Evolutionary conservation across 768 basidiomycete genomes (phyloP).

Genomic region (Lanmaoa pseudosensibilis): DNA sequence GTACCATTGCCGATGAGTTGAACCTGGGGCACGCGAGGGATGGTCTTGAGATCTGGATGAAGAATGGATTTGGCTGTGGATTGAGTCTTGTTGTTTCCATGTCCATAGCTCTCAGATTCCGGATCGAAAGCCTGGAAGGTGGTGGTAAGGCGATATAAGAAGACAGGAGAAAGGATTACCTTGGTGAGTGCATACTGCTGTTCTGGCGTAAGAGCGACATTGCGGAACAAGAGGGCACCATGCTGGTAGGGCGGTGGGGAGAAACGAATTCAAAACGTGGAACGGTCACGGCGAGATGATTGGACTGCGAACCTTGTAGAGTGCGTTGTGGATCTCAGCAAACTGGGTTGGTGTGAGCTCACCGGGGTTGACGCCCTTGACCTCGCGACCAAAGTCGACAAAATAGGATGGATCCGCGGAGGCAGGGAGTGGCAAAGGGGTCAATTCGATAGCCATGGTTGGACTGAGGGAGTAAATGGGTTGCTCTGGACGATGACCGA

Average conservation of each 20-base stretch:
- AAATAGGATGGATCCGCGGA: constrained; percentile 70
- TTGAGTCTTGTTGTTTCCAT: constrained; percentile 86
- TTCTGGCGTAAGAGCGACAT: constrained; percentile 69
- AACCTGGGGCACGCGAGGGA: constrained; percentile 84
- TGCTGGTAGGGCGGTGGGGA: constrained; percentile 47
- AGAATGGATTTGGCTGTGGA: constrained; percentile 75
- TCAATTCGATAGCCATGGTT: constrained; percentile 65
- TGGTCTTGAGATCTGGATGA: constrained; percentile 88
- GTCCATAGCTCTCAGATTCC: constrained; percentile 63
- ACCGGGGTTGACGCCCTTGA: constrained; percentile 71
- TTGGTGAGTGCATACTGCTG: constrained; percentile 85
- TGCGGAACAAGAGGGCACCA: constrained; percentile 70
- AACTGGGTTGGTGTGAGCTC: constrained; percentile 60
- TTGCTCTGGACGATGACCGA: not conserved
- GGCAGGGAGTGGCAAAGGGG: constrained; percentile 68
- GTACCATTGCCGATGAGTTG: constrained; percentile 90
- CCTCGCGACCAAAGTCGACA: constrained; percentile 71
- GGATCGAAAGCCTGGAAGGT: constrained; percentile 74
- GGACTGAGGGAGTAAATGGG: not conserved
- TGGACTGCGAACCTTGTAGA: constrained; percentile 64
- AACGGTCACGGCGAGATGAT: not conserved
- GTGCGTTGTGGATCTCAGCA: constrained; percentile 61
- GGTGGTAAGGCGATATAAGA: not conserved
- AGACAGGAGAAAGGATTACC: constrained; percentile 39
- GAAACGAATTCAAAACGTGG: not conserved